Base-by-base conservation (phyloP, 768 basidiomycete species). In the Arthromyces matolae region DNA sequence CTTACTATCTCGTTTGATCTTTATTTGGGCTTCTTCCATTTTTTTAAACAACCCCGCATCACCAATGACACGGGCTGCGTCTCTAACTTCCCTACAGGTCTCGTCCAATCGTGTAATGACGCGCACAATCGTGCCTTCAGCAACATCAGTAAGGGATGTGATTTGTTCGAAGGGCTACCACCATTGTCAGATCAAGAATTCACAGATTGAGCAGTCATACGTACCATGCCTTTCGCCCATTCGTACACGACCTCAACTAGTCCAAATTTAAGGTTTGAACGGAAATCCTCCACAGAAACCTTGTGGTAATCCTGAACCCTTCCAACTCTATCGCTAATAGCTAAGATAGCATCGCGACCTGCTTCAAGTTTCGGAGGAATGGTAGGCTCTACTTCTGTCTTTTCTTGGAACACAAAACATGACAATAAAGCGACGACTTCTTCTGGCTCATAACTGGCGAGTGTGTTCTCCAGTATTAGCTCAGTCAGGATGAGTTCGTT, bases 171-270 rank as follows among this genome's bases (percentile, higher is more conserved):
- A 99, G 1, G 96, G 91, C 95, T 99, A 27, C 28, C 19, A 37
- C 20, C 16, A 20, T 37, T 3, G 47, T 35, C n/a, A 39, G 20
- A 27, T 9, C 4, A 0, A 7, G 27, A 46, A n/a, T 49, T 31
- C 29, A n/a, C 19, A 32, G 27, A 39, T 41, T 34, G 8, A 1
- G 23, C 9, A 10, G 16, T 9, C n/a, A 19, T 42, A 52, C 82
- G 57, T 57, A 95, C 95, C 94, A 95, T 97, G 45, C 96, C 96
- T 64, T 88, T 92, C 0, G 96, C 94, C 96, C 96, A 99, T 66
- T 98, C 96, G 61, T 98, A 97, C 6, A 97, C 96, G 1, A 95
- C 96, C 62, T 99, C 95, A 8, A 91, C 81, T 19, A 99, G 71
- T 6, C 96, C 96, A 52, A 88, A 87, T 64, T 96, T 97, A 57